Conservation (phyloP, 2,329 filamentous ascomycete genomes). For the Talaromyces piceae region DNA sequence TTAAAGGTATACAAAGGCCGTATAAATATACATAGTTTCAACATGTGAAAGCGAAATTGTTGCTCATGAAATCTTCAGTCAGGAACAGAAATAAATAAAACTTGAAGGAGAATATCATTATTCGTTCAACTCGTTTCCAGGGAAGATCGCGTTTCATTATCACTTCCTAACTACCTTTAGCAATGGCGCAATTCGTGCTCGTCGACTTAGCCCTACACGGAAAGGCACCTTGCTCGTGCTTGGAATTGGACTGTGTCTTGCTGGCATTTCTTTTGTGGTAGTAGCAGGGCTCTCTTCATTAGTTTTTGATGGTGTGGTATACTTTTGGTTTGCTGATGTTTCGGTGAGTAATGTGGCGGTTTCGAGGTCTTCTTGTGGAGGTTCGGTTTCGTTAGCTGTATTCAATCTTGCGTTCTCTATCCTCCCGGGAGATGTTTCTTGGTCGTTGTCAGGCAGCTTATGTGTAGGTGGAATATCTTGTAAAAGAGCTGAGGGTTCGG, state of each 20-base stretch:
- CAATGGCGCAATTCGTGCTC: slow-evolving; percentile 42
- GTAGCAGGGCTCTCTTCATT: neutral
- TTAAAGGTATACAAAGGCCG: neutral
- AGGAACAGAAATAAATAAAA: no score
- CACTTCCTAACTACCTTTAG: slow-evolving; percentile 39
- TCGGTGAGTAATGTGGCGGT: neutral
- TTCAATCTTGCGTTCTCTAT: neutral
- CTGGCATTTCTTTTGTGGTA: slow-evolving; percentile 12
- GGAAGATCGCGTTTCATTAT: no score
- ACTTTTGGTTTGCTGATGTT: slow-evolving; percentile 14
- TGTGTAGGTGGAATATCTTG: slow-evolving; percentile 10
- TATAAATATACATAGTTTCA: neutral
- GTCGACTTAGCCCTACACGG: slow-evolving; percentile 44
- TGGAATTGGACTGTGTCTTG: slow-evolving; percentile 36
- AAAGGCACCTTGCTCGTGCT: slow-evolving; percentile 33
- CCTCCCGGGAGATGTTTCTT: slow-evolving; percentile 1
- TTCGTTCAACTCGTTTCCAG: neutral
- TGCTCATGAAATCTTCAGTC: neutral
- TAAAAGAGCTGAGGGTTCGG: neutral
- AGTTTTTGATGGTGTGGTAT: slow-evolving; percentile 3
- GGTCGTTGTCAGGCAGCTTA: neutral
- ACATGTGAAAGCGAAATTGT: neutral
- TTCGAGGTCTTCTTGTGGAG: neutral
- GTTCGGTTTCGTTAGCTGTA: neutral
- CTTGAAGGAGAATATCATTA: no score